Conservation (phyloP, 2,329 filamentous ascomycete species). For the Aspergillus carbonarius region DNA sequence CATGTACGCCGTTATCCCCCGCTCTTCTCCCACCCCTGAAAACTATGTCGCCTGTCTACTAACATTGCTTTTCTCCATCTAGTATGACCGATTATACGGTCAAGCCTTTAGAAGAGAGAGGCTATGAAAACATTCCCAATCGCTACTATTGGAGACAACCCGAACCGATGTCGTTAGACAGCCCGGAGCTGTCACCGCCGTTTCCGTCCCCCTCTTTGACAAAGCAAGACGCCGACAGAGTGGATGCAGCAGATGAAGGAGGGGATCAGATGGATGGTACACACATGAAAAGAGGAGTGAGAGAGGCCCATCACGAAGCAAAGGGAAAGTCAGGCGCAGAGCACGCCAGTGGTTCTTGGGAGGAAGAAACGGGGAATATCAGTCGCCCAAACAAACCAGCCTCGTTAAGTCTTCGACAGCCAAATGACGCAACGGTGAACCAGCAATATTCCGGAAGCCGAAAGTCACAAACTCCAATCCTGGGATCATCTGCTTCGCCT, state of each 20-base stretch:
- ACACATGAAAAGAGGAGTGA: conserved; percentile 3
- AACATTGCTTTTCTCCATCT: not conserved
- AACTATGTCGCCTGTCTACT: not conserved
- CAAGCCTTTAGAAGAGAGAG: conserved; percentile 20
- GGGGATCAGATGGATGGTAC: conserved; percentile 1
- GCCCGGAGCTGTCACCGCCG: conserved; percentile 26
- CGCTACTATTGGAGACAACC: conserved; percentile 21
- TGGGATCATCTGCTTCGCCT: conserved; percentile 38
- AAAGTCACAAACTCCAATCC: conserved; percentile 24
- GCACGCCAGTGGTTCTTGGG: conserved; percentile 5
- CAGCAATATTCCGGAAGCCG: conserved; percentile 22
- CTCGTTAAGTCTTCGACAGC: conserved; percentile 25
- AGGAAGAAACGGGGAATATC: conserved; percentile 16
- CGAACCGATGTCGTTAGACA: conserved; percentile 20
- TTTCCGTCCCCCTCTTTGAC: conserved; percentile 30
- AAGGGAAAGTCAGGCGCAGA: conserved; percentile 12
- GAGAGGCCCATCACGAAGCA: conserved; percentile 7
- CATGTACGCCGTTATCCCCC: conserved; percentile 16
- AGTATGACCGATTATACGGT: conserved; percentile 27
- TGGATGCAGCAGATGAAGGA: conserved; percentile 16
- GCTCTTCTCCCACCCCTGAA: not conserved
- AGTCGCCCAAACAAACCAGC: conserved; percentile 19
- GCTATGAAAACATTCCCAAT: conserved; percentile 16
- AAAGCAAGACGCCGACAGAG: conserved; percentile 15
- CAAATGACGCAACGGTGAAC: conserved; percentile 27